Conservation (phyloP, 768 basidiomycete species). For the Sarcomyxa edulis region DNA sequence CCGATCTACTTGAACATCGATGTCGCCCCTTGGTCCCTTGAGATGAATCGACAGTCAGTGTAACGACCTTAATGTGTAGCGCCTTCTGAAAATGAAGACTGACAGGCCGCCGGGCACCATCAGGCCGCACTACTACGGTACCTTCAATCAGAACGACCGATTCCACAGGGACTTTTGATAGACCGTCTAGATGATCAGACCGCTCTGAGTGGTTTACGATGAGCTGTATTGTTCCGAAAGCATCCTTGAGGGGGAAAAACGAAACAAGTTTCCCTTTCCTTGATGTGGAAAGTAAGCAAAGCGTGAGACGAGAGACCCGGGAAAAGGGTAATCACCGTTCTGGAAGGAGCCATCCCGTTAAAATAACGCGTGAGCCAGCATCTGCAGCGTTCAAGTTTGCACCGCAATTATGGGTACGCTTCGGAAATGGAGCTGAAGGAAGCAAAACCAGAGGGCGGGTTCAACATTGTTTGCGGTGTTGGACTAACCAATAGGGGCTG, state of each 20-base stretch:
- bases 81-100: conserved; percentile 19
- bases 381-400: conserved; percentile 46
- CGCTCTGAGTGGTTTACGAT: conserved; percentile 47
- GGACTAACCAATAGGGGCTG: conserved; percentile 5
- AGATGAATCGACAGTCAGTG: conserved; percentile 6
- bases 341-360: conserved; percentile 80
- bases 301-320: conserved; percentile 22
- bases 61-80: neutral
- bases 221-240: conserved; percentile 74
- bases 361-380: conserved; percentile 54
- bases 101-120: conserved; percentile 56
- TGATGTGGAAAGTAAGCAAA: conserved; percentile 30
- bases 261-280: conserved; percentile 72
- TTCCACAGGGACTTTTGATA: conserved; percentile 68
- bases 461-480: too few species aligned
- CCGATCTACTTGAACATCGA: conserved; percentile 73
- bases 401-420: conserved; percentile 61
- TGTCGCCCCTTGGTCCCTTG: conserved; percentile 62
- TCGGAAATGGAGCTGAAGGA: conserved; percentile 48
- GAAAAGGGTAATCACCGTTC: conserved; percentile 58
- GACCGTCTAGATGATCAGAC: conserved; percentile 27
- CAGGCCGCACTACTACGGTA: conserved; percentile 58
- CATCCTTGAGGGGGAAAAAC: conserved; percentile 85
- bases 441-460: too few species aligned
- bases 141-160: conserved; percentile 77